phyloP scores from a whole-genome alignment of 495 filamentous ascomycete genomes.

The Tuber microsphaerosporum region DNA sequence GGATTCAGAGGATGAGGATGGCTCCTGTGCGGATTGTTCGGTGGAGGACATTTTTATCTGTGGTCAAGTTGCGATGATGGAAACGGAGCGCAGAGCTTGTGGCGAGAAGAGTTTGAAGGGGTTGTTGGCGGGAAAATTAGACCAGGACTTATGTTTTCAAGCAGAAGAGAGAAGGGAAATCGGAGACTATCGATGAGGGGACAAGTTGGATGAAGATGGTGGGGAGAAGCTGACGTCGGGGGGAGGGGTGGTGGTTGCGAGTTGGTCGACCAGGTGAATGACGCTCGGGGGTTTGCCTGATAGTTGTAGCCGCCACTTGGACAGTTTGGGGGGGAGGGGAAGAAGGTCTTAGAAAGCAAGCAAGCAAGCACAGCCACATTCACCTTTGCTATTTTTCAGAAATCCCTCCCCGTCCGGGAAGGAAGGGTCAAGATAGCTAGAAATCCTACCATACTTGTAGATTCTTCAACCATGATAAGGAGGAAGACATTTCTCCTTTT shows the following conservation, averaged over 20 bases:
- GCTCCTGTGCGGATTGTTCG: constrained; percentile 15
- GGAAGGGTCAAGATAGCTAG: background rate
- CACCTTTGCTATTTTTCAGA: background rate
- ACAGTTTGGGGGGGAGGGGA: background rate
- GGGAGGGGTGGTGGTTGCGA: background rate
- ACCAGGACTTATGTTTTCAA: background rate
- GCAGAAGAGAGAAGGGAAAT: background rate
- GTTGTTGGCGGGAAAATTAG: background rate
- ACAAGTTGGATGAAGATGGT: background rate
- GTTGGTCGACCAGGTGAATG: background rate
- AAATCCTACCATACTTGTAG: background rate
- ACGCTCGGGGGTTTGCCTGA: background rate
- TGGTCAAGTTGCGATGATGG: background rate
- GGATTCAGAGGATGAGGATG: constrained; percentile 42
- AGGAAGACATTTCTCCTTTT: background rate
- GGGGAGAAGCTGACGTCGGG: background rate
- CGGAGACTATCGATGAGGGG: background rate
- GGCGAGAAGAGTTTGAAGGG: background rate
- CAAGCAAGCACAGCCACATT: background rate
- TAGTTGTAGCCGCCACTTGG: background rate
- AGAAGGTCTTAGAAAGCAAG: background rate
- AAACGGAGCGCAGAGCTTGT: background rate
- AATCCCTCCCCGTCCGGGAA: background rate
- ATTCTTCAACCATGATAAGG: background rate
- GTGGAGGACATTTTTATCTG: constrained; percentile 26